Base-by-base conservation (phyloP, 2,329 filamentous ascomycete genomes). In the Epichloe aotearoae region DNA sequence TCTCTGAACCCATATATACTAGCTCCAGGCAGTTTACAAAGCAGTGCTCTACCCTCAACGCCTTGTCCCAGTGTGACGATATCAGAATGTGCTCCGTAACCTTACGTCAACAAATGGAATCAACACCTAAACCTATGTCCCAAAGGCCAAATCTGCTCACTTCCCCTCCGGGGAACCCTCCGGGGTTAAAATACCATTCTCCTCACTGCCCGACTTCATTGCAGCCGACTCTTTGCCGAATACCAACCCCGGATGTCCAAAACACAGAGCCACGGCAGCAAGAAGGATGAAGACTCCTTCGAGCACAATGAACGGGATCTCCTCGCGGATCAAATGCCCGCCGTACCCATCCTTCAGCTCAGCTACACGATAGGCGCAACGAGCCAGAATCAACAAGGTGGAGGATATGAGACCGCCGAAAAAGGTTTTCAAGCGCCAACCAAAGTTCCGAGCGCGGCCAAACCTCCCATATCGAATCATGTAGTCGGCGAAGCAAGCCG, bases 341-440 rank as follows among this genome's bases (percentile, higher is more conserved):
- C 59, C 40, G 68, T 82, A 86, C 4, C 83, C 83, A 36, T 82
- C 73, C 54, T 73, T 75, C 49, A 87, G 67, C 70, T 87, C 83
- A 5, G 76, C 77, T 37, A 84, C 78, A 53, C 83, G 76, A 63
- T 79, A 86, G 48, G 76, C 72, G 58, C 78, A 83, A 43, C 83
- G 72, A 23, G 76, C 72, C 45, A 85, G 73, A 58, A 86, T 79
- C 44, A 77, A 70, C 6, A 83, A 45, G 34, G 80, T 79, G 10
- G 81, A 72, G 8, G 75, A 57, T 0, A 66, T 60, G 26, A 84
- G 66, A 42, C 74, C 77, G n/a, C 61, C 51, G 45, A 81, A 66
- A 62, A 84, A 85, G 52, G 61, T 41, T 14, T 55, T 59, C 56
- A 65, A 52, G 12, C 68, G 61, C 59, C 61, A 63, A 44, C 52